Evolutionary conservation across 345 rosid species (phyloP).

Genomic region (Aethionema arabicum): DNA sequence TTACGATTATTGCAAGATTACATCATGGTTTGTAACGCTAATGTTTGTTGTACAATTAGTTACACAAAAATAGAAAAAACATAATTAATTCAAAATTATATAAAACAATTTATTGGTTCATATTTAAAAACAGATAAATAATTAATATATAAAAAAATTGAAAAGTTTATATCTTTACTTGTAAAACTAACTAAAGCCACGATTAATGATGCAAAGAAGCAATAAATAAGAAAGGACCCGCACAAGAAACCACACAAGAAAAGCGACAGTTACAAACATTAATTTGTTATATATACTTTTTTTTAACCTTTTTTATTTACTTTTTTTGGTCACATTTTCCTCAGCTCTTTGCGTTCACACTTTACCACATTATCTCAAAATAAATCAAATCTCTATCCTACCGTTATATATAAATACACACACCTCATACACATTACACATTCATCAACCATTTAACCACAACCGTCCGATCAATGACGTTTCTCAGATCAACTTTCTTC

Average conservation of each 20-base stretch:
- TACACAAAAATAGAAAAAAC: too few species aligned
- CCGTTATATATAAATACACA: constrained; percentile 24
- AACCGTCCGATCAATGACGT: constrained; percentile 31
- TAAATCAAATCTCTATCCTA: neutral
- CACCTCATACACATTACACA: neutral
- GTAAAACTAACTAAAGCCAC: constrained; percentile 25
- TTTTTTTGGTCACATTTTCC: constrained; percentile 37
- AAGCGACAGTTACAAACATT: constrained; percentile 37
- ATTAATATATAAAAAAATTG: too few species aligned
- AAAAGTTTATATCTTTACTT: constrained; percentile 10
- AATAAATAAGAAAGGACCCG: constrained; percentile 19
- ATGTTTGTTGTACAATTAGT: too few species aligned
- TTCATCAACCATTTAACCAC: constrained; percentile 20
- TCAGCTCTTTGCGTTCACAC: constrained; percentile 37
- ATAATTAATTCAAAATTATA: too few species aligned
- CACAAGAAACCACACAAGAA: constrained; percentile 22
- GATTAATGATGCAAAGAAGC: constrained; percentile 20
- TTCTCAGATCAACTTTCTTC: constrained; percentile 27
- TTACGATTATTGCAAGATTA: too few species aligned
- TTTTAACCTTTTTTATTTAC: neutral
- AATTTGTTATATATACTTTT: neutral
- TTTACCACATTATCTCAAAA: constrained; percentile 9
- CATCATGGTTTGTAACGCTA: too few species aligned
- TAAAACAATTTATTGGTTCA: too few species aligned
- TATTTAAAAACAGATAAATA: too few species aligned